Conservation (phyloP, 208 protist species). For the Tetramitus jugosus region DNA sequence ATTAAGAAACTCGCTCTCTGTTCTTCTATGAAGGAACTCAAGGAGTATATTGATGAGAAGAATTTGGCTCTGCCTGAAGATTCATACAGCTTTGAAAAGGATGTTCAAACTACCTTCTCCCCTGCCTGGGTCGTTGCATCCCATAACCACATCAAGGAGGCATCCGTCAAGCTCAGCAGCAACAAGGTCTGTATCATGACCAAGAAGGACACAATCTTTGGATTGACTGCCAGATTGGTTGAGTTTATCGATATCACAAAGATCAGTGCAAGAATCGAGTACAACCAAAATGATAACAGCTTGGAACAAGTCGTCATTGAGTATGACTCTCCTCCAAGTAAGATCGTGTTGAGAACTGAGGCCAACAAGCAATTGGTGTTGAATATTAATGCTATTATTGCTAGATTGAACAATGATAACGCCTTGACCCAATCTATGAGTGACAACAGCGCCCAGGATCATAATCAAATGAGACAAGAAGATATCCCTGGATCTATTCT, state of each 20-base stretch:
- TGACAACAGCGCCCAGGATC: too few relatives aligned
- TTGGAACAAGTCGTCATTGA: neutral
- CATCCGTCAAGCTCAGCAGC: neutral
- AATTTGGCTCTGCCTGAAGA: neutral
- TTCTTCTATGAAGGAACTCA: neutral
- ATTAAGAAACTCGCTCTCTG: neutral
- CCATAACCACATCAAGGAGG: neutral
- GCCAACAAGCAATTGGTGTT: neutral
- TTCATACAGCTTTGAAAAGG: neutral
- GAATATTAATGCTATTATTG: neutral
- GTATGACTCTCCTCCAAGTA: neutral
- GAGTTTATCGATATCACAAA: neutral
- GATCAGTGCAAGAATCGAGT: neutral
- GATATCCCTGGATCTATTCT: conserved; percentile 21
- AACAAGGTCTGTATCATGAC: neutral
- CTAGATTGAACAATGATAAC: neutral
- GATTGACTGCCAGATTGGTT: neutral
- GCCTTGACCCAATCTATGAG: neutral
- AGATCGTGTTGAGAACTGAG: neutral
- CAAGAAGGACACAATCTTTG: neutral
- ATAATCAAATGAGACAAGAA: neutral
- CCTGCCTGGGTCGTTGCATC: neutral
- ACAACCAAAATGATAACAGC: neutral
- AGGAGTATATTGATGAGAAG: neutral
- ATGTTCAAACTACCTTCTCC: neutral